Evolutionary conservation across 441 rosid genomes (phyloP), one percentile per base, ranked within the genome.

Genomic region (Pelargonium exstipulatum): DNA sequence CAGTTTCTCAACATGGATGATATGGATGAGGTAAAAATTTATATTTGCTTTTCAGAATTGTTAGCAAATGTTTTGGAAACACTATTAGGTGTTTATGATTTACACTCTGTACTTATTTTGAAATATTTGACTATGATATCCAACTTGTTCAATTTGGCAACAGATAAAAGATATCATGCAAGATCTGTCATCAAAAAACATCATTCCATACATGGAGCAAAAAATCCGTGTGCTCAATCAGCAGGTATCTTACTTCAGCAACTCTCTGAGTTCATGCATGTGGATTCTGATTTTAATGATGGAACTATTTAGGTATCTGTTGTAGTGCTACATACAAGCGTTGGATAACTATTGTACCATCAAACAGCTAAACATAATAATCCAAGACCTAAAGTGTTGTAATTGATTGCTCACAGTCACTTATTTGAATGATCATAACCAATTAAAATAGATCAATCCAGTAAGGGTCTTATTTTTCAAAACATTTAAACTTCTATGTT

Each of bases 161-260:
- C 88, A 95, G 99, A 85, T 95, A 75, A 91, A 88, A 84, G 88
- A 87, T 84, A 74, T 86, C 74, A 84, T 87, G 87, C 99, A 92
- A 83, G 96, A 92, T 79, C 79, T 95, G 76, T 78, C 99, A 62
- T 90, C 99, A 69, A 95, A 90, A 73, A 87, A 88, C 78, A 76
- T 90, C 73, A 92, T 95, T 83, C 99, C 99, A 58, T 88, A 85
- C 83, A 91, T 95, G 98, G 99, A 95, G 86, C 92, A 90, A 80
- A 91, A 87, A 86, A 89, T 95, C 48, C 94, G 97, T 63, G 77
- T 84, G 69, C 93, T 95, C 73, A 92, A 95, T 82, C 94, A 88
- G 77, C 96, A 95, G 97, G 98, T 90, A 74, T 67, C 60, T 72
- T 69, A 60, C 73, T 72, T 71, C 45, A 26, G 46, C 46, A 1